These are phyloP conservation scores for Neocallimastix lanati DNA, from an alignment of 192 early-diverging fungal genomes.

Conservation along the genomic window DNA sequence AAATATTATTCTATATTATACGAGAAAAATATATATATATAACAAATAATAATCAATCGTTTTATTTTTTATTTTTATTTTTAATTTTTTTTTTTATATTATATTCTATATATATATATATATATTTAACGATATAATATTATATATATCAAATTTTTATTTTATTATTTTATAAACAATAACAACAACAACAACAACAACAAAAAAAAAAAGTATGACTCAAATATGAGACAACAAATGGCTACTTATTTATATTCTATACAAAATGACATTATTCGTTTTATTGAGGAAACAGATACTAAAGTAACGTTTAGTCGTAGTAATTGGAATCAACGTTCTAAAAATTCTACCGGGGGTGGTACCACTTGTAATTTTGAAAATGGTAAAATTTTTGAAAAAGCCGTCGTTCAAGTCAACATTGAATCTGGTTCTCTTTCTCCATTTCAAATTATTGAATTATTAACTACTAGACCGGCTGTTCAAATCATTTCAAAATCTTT, in stretches of 20 bases:
- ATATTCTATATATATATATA: too few species aligned
- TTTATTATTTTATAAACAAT: too few species aligned
- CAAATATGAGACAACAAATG: neutral
- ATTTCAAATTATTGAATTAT: neutral
- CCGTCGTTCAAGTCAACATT: neutral
- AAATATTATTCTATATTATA: too few species aligned
- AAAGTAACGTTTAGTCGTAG: neutral
- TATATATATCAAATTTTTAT: too few species aligned
- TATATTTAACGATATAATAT: too few species aligned
- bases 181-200: too few species aligned
- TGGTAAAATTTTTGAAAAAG: neutral
- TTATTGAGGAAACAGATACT: neutral
- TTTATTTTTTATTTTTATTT: too few species aligned
- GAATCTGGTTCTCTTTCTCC: neutral
- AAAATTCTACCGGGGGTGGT: neutral
- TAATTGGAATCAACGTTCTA: neutral
- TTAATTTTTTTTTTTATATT: too few species aligned
- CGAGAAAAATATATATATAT: too few species aligned
- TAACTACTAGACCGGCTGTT: neutral
- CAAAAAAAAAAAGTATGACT: neutral
- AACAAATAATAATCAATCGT: too few species aligned
- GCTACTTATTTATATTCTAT: neutral
- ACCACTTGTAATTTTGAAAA: neutral
- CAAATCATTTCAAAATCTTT: neutral
- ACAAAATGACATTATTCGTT: neutral